Percentiles rank a stretch among this genome's conserved stretches.
Evolutionary conservation across 2,329 filamentous ascomycete genomes (phyloP).

Genomic region (Diaporthe ilicicola): DNA sequence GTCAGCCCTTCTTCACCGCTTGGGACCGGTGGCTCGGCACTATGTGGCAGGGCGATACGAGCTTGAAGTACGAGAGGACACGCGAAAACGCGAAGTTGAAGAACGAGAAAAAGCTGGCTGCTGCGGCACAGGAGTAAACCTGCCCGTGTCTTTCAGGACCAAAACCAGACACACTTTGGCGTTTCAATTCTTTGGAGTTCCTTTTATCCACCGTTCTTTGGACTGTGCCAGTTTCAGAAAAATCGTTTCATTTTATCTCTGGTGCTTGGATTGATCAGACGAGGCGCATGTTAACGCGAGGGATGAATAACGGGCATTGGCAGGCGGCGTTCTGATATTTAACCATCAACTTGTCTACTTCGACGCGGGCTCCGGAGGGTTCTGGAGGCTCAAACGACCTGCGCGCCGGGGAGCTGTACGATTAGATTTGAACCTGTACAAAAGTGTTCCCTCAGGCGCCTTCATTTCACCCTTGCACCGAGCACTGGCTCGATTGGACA

Average conservation of each 20-base stretch:
- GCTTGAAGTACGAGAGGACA: constrained; percentile 51
- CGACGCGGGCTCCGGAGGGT: background rate
- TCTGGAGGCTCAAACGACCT: background rate
- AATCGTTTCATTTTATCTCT: background rate
- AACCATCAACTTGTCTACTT: background rate
- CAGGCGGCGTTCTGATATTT: constrained; percentile 21
- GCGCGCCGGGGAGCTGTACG: background rate
- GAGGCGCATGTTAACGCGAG: constrained; percentile 7
- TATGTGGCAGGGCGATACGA: constrained; percentile 76
- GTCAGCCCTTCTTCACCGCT: constrained; percentile 92
- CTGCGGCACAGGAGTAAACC: constrained; percentile 26
- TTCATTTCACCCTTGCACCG: background rate
- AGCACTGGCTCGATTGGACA: constrained; percentile 4
- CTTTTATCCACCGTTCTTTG: background rate
- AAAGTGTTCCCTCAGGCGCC: background rate
- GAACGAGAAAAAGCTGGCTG: constrained; percentile 47
- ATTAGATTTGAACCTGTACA: constrained; percentile 8
- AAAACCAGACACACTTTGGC: background rate
- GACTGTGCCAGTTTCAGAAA: background rate
- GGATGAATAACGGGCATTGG: constrained; percentile 19
- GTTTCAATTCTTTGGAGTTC: background rate
- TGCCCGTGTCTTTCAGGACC: background rate
- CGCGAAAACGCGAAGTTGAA: constrained; percentile 46
- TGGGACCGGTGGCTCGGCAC: constrained; percentile 89
- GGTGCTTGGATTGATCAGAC: constrained; percentile 21